A percentile compares a stretch with the other conserved stretches of the same genome.
Evolutionary conservation across 2,329 filamentous ascomycete genomes (phyloP).

Genomic region (Paracamarosporium sp.): DNA sequence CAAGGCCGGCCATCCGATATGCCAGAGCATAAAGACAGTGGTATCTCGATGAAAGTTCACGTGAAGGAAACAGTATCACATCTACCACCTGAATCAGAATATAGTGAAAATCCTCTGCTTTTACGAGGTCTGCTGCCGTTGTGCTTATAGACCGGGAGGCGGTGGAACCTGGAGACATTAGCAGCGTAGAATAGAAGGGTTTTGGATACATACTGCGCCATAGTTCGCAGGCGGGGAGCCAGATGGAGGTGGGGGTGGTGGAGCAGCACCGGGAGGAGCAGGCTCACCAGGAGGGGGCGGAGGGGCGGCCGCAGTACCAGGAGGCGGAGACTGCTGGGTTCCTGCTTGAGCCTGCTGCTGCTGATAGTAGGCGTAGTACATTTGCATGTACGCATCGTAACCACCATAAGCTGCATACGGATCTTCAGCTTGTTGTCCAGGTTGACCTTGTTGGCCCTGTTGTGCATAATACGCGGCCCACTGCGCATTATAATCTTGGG

Average conservation of each 20-base stretch:
- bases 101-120: not conserved
- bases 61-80: not conserved
- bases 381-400: slow-evolving; percentile 53
- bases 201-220: slow-evolving; percentile 35
- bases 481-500: slow-evolving; percentile 77
- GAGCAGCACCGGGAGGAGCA: slow-evolving; percentile 32
- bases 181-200: not conserved
- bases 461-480: slow-evolving; percentile 68
- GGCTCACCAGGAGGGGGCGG: slow-evolving; percentile 40
- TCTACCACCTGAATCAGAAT: not conserved
- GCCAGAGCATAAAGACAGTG: slow-evolving; percentile 13
- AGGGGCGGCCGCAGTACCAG: slow-evolving; percentile 35
- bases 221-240: slow-evolving; percentile 42
- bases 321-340: slow-evolving; percentile 33
- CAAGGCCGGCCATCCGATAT: not conserved
- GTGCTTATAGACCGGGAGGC: slow-evolving; percentile 41
- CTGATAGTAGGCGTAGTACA: slow-evolving; percentile 39
- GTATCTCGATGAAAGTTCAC: slow-evolving; percentile 14
- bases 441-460: slow-evolving; percentile 80
- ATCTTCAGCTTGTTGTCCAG: slow-evolving; percentile 61
- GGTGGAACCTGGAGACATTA: slow-evolving; percentile 33
- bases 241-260: slow-evolving; percentile 43
- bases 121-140: not conserved
- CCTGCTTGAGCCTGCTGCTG: slow-evolving; percentile 32
- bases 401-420: slow-evolving; percentile 69